phyloP scores from a whole-genome alignment of 1,284 basidiomycete species.

The Cutaneotrichosporon mucoides region DNA sequence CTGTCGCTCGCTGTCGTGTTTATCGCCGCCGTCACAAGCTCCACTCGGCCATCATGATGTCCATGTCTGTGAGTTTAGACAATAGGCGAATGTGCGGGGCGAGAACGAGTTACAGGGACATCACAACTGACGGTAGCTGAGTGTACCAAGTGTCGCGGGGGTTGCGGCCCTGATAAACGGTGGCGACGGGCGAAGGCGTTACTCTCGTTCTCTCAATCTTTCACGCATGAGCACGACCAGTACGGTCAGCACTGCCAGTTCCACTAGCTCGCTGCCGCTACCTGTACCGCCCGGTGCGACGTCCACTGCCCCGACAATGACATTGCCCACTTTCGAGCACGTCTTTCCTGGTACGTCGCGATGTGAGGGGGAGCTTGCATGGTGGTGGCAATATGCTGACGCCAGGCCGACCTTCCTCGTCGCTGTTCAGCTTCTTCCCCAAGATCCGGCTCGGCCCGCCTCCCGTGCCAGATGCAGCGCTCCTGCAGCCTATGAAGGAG shows the following conservation, averaged over 20 bases:
- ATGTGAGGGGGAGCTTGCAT: too few relatives aligned
- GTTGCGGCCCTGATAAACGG: constrained; percentile 1
- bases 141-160: not conserved
- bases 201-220: not conserved
- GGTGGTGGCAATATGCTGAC: too few relatives aligned
- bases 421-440: not conserved
- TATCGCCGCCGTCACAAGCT: too few relatives aligned
- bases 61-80: too few relatives aligned
- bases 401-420: not conserved
- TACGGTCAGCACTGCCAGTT: not conserved
- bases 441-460: not conserved
- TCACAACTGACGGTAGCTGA: not conserved
- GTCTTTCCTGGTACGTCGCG: constrained; percentile 1
- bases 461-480: not conserved
- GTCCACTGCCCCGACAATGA: not conserved
- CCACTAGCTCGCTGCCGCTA: not conserved
- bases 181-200: not conserved
- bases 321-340: not conserved
- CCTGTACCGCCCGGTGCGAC: not conserved
- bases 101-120: too few relatives aligned
- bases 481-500: not conserved
- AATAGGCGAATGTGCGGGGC: too few relatives aligned
- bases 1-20: too few relatives aligned
- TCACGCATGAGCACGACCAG: constrained; percentile 1
- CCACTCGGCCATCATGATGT: too few relatives aligned